Base-by-base conservation (phyloP, 257 asterid genomes). In the Rauvolfia tetraphylla region DNA sequence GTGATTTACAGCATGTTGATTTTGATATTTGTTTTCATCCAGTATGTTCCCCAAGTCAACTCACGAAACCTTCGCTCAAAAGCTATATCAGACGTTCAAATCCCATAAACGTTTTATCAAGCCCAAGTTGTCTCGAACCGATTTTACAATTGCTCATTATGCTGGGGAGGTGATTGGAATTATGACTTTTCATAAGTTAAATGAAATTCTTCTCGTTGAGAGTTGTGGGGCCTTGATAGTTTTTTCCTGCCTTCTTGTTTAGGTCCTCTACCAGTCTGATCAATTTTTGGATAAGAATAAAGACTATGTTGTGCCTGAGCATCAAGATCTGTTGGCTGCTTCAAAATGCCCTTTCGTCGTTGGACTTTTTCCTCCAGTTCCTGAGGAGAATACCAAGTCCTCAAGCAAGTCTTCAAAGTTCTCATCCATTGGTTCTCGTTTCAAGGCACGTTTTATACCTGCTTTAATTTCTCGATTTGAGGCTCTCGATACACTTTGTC, bases 21-120 rank as follows among this genome's bases (percentile, higher is more conserved):
- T 38, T 46, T 76, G 61, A 73, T 76, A 53, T 38, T 42, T 80
- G 36, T 59, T 41, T 54, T 66, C 41, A 86, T 87, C 80, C 94
- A 95, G 99, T 85, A 95, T 95, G 99, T 95, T 95, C 84, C 99
- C 99, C 49, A 95, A 95, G 89, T 95, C 99, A 13, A 95, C 99
- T 61, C 93, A 95, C 54, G 99, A 95, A 83, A 95, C 98, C 36
- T 93, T 95, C 81, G 74, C 99, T 0, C 92, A 91, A 79, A 95
- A 92, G 96, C 98, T 95, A 66, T 95, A 88, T 76, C 99, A 95
- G 96, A 95, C 93, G 38, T 95, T 91, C 82, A 93, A 88, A 81
- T 38, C 83, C 76, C 95, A 95, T 89, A 90, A 89, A 79, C 98
- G 98, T 76, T 95, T 95, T 81, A 81, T 91, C 86, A 95, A 92